Evolutionary conservation across 1,284 basidiomycete species (phyloP).

Genomic region (Porodaedalea pini): DNA sequence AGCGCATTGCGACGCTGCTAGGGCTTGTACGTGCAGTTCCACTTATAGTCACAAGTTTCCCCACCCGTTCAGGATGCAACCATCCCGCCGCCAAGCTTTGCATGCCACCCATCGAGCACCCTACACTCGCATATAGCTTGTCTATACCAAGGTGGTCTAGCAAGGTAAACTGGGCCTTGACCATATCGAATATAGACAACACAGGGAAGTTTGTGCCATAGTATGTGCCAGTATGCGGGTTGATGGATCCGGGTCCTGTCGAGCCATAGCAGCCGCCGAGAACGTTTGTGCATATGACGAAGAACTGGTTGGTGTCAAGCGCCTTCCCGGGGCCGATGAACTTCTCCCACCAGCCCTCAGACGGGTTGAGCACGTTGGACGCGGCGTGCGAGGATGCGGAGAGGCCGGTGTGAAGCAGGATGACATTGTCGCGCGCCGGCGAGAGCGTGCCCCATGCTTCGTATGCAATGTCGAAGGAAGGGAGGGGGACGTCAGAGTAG

Average conservation of each 20-base stretch:
- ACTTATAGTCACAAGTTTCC: conserved; percentile 88
- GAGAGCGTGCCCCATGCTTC: conserved; percentile 96
- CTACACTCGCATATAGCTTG: conserved; percentile 88
- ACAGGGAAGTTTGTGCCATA: conserved; percentile 94
- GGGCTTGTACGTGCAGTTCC: conserved; percentile 91
- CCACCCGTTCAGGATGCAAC: conserved; percentile 86
- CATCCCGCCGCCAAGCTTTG: conserved; percentile 94
- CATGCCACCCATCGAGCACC: conserved; percentile 97
- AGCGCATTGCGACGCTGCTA: conserved; percentile 91
- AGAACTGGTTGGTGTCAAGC: conserved; percentile 91
- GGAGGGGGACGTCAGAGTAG: conserved; percentile 65
- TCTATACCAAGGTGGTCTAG: conserved; percentile 85
- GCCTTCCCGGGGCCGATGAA: conserved; percentile 96
- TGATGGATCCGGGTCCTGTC: conserved; percentile 85
- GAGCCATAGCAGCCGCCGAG: conserved; percentile 97
- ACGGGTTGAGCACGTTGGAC: conserved; percentile 72
- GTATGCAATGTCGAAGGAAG: conserved; percentile 87
- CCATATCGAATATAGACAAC: conserved; percentile 95
- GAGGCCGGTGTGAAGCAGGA: conserved; percentile 95
- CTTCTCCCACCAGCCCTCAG: conserved; percentile 97
- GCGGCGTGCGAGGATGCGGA: conserved; percentile 96
- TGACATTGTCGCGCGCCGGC: conserved; percentile 77
- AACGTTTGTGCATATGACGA: conserved; percentile 95
- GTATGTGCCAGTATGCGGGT: conserved; percentile 62
- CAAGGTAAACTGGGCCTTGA: conserved; percentile 85